Conservation (phyloP, 2,329 filamentous ascomycete species). For the Cordyceps cateniannulata region DNA sequence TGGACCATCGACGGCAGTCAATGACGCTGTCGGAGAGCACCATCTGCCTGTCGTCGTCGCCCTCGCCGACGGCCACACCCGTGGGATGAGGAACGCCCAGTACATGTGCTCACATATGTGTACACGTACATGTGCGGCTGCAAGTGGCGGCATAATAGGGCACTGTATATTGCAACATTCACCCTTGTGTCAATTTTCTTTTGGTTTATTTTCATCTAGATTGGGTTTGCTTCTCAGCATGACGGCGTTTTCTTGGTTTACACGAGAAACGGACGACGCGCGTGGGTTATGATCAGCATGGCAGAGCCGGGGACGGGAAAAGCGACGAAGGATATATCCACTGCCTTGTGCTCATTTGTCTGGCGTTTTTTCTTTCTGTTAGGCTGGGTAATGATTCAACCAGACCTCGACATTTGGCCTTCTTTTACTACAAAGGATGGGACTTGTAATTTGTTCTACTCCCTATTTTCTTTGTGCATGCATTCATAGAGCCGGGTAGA, state of each 20-base stretch:
- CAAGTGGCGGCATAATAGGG: not conserved
- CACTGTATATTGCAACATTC: not conserved
- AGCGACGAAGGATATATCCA: not conserved
- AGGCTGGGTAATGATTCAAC: not conserved
- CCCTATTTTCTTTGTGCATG: not conserved
- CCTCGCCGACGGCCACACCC: slow-evolving; percentile 4
- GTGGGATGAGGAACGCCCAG: not conserved
- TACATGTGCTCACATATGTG: not conserved
- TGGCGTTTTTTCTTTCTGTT: not conserved
- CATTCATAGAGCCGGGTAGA: not conserved
- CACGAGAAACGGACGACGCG: not conserved
- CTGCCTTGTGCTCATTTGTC: not conserved
- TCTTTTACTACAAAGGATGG: not conserved
- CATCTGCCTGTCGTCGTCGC: slow-evolving; percentile 5
- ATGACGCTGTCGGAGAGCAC: slow-evolving; percentile 8
- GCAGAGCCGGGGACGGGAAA: not conserved
- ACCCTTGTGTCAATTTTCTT: not conserved
- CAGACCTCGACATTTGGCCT: not conserved
- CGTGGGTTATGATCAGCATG: not conserved
- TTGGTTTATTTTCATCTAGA: not conserved
- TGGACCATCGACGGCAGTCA: slow-evolving; percentile 3
- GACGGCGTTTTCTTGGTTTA: not conserved
- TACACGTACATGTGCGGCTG: not conserved
- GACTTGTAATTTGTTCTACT: not conserved
- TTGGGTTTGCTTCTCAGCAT: not conserved